Conservation (phyloP, 2,329 filamentous ascomycete genomes). For the Anisogramma anomala region DNA sequence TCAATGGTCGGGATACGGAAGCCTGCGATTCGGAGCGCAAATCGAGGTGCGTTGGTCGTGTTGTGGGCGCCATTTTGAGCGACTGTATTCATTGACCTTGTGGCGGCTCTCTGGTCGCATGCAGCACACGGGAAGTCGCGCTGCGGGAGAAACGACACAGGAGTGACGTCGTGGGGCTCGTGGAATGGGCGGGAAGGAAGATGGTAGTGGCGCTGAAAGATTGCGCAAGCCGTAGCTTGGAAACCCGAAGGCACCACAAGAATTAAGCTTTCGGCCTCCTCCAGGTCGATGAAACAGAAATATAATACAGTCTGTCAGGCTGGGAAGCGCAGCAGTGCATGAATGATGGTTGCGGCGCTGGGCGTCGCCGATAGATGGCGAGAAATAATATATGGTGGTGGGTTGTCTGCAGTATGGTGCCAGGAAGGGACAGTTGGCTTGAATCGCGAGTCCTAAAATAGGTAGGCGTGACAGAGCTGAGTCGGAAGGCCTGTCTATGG, state of each 20-base stretch:
- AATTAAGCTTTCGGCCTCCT: constrained; percentile 1
- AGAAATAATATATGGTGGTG: constrained; percentile 3
- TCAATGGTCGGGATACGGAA: constrained; percentile 44
- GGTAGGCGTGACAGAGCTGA: too few species aligned
- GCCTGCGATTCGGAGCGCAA: constrained; percentile 45
- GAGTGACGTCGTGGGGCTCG: constrained; percentile 10
- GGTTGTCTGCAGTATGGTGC: too few species aligned
- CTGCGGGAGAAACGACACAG: constrained; percentile 3
- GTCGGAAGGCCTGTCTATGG: too few species aligned
- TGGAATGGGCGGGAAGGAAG: constrained; percentile 6
- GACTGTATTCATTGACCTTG: constrained; percentile 11
- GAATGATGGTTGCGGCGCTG: constrained; percentile 7
- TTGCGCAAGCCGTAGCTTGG: too few species aligned
- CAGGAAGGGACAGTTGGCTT: too few species aligned
- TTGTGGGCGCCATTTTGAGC: constrained; percentile 34
- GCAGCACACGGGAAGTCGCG: constrained; percentile 3
- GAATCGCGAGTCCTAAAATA: too few species aligned
- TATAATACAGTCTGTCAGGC: constrained; percentile 2
- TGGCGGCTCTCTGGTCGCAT: background rate
- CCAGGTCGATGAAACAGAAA: constrained; percentile 1
- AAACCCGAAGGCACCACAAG: too few species aligned
- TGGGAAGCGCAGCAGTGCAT: constrained; percentile 4
- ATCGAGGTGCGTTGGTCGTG: constrained; percentile 47
- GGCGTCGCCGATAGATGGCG: constrained; percentile 1
- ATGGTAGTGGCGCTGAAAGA: constrained; percentile 3